A percentile compares a stretch with the other conserved stretches of the same genome.
Evolutionary conservation across 345 rosid species (phyloP).

Genomic region (Zanthoxylum bungeanum): DNA sequence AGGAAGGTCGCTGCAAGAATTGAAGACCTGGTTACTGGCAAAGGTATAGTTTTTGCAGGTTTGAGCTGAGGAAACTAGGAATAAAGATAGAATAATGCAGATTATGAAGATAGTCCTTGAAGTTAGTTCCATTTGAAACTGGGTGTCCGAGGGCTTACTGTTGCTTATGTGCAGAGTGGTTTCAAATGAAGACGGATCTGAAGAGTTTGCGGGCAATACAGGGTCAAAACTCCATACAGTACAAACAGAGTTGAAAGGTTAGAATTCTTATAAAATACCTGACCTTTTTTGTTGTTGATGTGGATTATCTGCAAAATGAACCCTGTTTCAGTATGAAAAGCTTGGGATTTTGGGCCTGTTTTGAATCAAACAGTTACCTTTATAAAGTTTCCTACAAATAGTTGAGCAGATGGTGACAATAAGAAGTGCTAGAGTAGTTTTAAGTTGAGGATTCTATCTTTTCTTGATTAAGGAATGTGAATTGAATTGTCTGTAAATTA

Average conservation of each 20-base stretch:
- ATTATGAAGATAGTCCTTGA: neutral
- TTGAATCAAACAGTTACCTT: neutral
- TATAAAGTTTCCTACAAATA: neutral
- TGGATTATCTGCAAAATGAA: neutral
- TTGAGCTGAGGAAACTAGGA: constrained; percentile 27
- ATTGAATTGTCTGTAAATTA: neutral
- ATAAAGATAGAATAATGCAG: constrained; percentile 9
- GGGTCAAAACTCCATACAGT: neutral
- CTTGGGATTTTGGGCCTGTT: neutral
- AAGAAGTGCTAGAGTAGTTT: neutral
- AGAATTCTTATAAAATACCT: neutral
- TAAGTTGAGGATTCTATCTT: neutral
- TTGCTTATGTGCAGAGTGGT: neutral
- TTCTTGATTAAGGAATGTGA: neutral
- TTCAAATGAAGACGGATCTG: neutral
- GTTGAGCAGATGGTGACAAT: neutral
- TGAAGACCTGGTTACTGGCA: constrained; percentile 16
- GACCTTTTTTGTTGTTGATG: neutral
- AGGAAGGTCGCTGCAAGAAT: constrained; percentile 31
- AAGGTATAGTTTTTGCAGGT: constrained; percentile 28
- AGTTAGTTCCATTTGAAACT: constrained; percentile 6
- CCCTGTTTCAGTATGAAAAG: neutral
- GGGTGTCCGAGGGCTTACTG: neutral
- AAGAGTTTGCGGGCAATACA: neutral
- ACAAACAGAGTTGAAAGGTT: neutral